Conservation (phyloP, 768 basidiomycete genomes). For the Kwoniella botswanensis region DNA sequence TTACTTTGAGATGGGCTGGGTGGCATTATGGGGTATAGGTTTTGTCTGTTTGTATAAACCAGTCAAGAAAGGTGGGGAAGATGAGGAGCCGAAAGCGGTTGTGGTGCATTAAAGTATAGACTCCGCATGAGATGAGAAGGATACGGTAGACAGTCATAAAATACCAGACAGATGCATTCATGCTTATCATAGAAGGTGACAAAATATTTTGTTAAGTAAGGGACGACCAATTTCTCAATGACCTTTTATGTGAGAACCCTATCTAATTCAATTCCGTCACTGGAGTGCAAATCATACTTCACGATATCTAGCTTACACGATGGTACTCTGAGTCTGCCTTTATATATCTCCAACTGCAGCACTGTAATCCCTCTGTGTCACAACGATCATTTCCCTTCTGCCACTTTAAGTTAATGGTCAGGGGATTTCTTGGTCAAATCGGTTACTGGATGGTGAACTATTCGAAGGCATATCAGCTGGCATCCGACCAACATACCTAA, state of each 20-base stretch:
- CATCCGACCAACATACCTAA: no score
- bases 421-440: not conserved
- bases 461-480: not conserved
- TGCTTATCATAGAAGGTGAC: not conserved
- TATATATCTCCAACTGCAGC: no score
- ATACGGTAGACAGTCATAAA: not conserved
- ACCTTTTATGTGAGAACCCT: not conserved
- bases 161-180: not conserved
- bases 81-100: conserved; percentile 5
- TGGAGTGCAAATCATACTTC: no score
- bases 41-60: conserved; percentile 30
- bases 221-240: not conserved
- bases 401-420: not conserved
- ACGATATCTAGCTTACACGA: no score
- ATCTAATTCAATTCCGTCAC: no score
- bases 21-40: conserved; percentile 20
- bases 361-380: no score
- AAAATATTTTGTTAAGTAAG: not conserved
- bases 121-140: not conserved
- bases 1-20: conserved; percentile 37
- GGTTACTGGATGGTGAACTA: not conserved
- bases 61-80: conserved; percentile 7
- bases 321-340: no score
- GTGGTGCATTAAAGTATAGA: not conserved
- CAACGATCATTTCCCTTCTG: not conserved